Evolutionary conservation across 2,329 filamentous ascomycete species (phyloP).

Genomic region (Claviceps quebecensis): DNA sequence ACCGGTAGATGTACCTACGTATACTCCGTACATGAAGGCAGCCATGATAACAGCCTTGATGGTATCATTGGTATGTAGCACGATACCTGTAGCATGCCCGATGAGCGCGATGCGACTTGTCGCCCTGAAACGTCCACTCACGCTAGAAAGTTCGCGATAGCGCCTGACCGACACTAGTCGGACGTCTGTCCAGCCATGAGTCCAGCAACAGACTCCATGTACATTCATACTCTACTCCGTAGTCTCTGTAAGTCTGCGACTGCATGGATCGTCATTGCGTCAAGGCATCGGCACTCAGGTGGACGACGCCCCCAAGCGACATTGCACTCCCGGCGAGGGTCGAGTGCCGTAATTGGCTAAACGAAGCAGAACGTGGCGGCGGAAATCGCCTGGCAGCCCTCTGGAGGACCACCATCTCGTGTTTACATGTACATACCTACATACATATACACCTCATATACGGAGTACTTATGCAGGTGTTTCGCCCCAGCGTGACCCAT

Average conservation of each 20-base stretch:
- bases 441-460: too few relatives aligned
- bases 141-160: not conserved
- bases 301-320: not conserved
- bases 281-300: not conserved
- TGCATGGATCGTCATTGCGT: not conserved
- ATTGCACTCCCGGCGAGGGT: not conserved
- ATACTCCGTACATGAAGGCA: too few relatives aligned
- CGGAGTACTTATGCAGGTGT: slow-evolving; percentile 1
- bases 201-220: not conserved
- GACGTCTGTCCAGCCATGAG: not conserved
- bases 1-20: too few relatives aligned
- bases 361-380: not conserved
- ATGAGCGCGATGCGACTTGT: not conserved
- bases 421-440: slow-evolving; percentile 3
- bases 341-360: not conserved
- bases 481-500: slow-evolving; percentile 5
- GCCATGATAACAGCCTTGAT: too few relatives aligned
- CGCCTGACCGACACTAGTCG: not conserved
- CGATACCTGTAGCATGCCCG: not conserved
- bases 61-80: too few relatives aligned
- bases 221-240: not conserved
- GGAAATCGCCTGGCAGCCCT: slow-evolving; percentile 1
- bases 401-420: slow-evolving; percentile 4
- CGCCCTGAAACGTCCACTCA: not conserved
- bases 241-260: not conserved